These are phyloP conservation scores for Buxus sempervirens DNA, from an alignment of 164 flowering plant genomes.

Conservation along the genomic window DNA sequence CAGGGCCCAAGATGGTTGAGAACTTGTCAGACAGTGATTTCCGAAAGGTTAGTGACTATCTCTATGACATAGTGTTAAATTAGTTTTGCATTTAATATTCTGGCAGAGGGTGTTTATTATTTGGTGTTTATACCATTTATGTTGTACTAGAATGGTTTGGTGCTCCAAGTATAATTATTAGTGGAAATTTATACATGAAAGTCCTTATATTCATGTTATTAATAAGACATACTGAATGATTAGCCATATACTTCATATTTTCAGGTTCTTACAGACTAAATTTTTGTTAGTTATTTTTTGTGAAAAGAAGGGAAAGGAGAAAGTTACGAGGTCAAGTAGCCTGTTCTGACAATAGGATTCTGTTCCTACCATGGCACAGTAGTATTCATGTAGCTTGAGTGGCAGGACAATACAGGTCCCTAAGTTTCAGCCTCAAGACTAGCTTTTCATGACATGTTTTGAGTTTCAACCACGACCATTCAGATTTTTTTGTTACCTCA, in stretches of 20 bases:
- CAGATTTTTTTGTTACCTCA: no score
- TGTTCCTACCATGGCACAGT: background rate
- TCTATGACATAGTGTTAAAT: background rate
- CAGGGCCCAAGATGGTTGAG: constrained; percentile 42
- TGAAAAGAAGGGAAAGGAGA: no score
- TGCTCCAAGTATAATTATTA: no score
- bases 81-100: no score
- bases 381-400: background rate
- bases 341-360: background rate
- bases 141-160: no score
- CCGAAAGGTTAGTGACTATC: constrained; percentile 34
- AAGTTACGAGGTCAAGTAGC: background rate
- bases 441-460: background rate
- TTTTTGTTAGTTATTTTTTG: background rate
- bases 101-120: no score
- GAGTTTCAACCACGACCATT: background rate
- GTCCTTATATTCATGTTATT: no score
- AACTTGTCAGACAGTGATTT: constrained; percentile 28
- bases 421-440: background rate
- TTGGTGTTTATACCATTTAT: no score
- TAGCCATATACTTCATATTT: no score
- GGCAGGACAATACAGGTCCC: background rate
- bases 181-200: no score
- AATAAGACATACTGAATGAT: no score
- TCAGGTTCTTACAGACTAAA: background rate